Evolutionary conservation across 108 stramenopile genomes (phyloP), one percentile per base, ranked within the genome.

Genomic region (Halocafeteria seosinensis): DNA sequence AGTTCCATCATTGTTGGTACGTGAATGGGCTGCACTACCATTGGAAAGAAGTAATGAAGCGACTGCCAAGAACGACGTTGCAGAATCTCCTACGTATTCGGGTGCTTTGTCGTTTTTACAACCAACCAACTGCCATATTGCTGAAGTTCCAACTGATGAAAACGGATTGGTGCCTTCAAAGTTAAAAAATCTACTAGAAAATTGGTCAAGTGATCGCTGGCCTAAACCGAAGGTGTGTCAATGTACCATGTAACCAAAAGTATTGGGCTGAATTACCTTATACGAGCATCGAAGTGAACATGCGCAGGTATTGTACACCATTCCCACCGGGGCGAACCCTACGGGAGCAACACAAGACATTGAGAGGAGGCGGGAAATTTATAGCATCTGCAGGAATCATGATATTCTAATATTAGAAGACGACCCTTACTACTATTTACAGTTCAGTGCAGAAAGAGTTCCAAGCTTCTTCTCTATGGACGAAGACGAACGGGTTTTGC

Each of bases 361-460:
- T 24, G 73, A 68, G 29, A 55, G 80, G 34, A 69, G 70, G 21
- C 24, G 32, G 3, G 78, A 62, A 6, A 36, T 84, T 3, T 35
- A 35, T 33, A 34, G 27, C 21, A 12, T 84, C 29, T 69, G 70
- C 33, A 62, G 50, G 29, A 62, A 81, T 50, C 69, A 73, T 60
- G 79, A 81, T 58, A 50, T 78, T 25, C 34, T 78, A 6, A 75
- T 84, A 31, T 30, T 78, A 12, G 83, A 84, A 53, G 83, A 84
- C 68, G 83, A 84, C 34, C 74, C 80, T 0, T 84, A 84, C 62
- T 78, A 73, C 64, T 78, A 66, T 55, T 65, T 84, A 21, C 37
- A 71, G 30, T 74, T 69, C 24, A 24, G 26, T 21, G 34, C 55
- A 27, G 30, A 17, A 8, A 29, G 30, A 23, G 11, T 26, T 33